Base-by-base conservation (phyloP, 139 green algal species). In the Ettlia oleoabundans region DNA sequence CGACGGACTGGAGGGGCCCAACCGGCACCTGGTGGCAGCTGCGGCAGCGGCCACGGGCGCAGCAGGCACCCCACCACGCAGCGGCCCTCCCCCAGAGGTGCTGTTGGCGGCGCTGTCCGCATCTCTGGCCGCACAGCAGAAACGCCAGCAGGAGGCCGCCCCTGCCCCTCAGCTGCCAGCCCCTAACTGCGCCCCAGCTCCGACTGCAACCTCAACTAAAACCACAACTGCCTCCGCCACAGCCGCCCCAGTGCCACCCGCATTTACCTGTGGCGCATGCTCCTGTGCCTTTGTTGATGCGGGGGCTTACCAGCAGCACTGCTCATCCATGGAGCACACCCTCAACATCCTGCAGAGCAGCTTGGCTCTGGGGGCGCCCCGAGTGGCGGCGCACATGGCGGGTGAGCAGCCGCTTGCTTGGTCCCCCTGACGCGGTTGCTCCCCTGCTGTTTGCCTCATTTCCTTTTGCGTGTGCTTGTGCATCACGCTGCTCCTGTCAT, bases 191-290 rank as follows among this genome's bases (percentile, higher is more conserved):
- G 13, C 47, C 15, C 32, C 47, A 0, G 30, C 9, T 21, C 32
- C 30, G 40, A 26, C 40, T 24, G 41, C 28, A 22, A 10, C 24
- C 28, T 10, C 47, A 58, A 15, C 13, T 10, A 8, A 2, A 0
- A 40, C 38, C 2, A n/a, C 40, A 24, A 26, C 69, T 18, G 42
- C n/a, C 7, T 6, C 40, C 8, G 22, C 67, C 7, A 6, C 3
- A 24, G 38, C 35, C 22, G 22, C 41, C 18, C n/a, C 42, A 3
- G 42, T 26, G 38, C 1, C 35, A 1, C 26, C 73, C 9, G 53
- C 52, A 33, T 80, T n/a, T 47, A 52, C 73, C 73, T 80, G 73
- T 52, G 3, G 42, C 53, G 30, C 22, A 51, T 80, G 73, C 73
- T 28, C 15, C 53, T 42, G 28, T 24, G 53, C 32, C 24, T 80